A percentile compares a stretch with the other conserved stretches of the same genome.
Evolutionary conservation across 305 asterid genomes (phyloP).

Genomic region (Withania somnifera): DNA sequence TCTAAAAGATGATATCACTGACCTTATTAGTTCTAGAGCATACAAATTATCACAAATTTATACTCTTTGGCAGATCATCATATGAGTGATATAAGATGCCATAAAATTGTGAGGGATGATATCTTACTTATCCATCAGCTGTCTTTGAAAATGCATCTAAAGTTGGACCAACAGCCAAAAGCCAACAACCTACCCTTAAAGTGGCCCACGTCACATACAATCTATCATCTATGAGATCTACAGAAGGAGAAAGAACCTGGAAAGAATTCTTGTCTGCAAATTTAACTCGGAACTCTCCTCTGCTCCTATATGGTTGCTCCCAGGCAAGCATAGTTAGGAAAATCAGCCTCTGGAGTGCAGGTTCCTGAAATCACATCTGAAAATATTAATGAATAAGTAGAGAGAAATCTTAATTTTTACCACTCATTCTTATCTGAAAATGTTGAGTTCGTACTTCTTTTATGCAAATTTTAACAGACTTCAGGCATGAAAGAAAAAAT

Average conservation of each 20-base stretch:
- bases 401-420: neutral
- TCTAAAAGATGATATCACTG: neutral
- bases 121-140: neutral
- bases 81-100: neutral
- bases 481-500: neutral
- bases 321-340: constrained; percentile 96
- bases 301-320: constrained; percentile 66
- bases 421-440: neutral
- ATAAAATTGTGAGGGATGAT: neutral
- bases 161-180: neutral
- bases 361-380: constrained; percentile 47
- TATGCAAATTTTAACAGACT: neutral
- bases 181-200: neutral
- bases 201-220: neutral
- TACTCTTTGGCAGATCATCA: neutral
- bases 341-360: constrained; percentile 72
- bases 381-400: constrained; percentile 11
- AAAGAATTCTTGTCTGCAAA: constrained; percentile 33
- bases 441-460: neutral
- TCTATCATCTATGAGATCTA: neutral
- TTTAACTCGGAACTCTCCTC: constrained; percentile 27
- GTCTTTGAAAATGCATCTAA: neutral
- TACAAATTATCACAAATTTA: neutral
- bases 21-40: neutral
- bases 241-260: constrained; percentile 55